Evolutionary conservation across 2,329 filamentous ascomycete genomes (phyloP).

Genomic region (Coniella lustricola): DNA sequence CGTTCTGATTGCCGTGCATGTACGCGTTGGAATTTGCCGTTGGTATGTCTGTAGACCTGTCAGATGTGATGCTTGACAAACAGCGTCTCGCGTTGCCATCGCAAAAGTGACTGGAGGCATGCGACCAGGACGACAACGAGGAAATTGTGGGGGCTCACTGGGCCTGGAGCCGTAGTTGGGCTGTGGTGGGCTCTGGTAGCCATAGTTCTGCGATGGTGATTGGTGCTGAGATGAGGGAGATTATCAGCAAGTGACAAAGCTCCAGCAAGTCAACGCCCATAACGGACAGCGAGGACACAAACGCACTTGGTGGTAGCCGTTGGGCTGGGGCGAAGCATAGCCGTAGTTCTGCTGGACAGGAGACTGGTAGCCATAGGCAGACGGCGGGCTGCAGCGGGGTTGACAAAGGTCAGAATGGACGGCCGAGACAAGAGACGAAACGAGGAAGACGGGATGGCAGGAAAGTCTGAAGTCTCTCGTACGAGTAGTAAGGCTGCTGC

Average conservation of each 20-base stretch:
- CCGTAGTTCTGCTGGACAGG: conserved; percentile 37
- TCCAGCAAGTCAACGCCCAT: neutral
- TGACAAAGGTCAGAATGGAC: conserved; percentile 14
- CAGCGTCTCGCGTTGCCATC: neutral
- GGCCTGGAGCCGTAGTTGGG: conserved; percentile 41
- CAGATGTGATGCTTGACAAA: neutral
- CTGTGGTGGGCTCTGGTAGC: conserved; percentile 32
- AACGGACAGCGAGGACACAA: neutral
- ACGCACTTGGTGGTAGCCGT: conserved; percentile 35
- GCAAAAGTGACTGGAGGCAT: neutral
- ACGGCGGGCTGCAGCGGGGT: conserved; percentile 26
- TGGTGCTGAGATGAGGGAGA: conserved; percentile 22
- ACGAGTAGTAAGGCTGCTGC: conserved; percentile 17
- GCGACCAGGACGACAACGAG: neutral
- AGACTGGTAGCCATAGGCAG: conserved; percentile 38
- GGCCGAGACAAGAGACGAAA: neutral
- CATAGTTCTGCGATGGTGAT: conserved; percentile 36
- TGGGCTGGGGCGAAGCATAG: conserved; percentile 8
- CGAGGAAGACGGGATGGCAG: neutral
- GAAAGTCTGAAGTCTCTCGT: conserved; percentile 7
- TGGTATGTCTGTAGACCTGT: conserved; percentile 16
- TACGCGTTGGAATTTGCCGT: conserved; percentile 40
- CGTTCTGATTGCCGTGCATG: conserved; percentile 48
- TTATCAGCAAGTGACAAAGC: neutral
- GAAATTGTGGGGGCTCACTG: conserved; percentile 29